Conservation (phyloP, 805 yeast species). For the Candida nonsorbophila region DNA sequence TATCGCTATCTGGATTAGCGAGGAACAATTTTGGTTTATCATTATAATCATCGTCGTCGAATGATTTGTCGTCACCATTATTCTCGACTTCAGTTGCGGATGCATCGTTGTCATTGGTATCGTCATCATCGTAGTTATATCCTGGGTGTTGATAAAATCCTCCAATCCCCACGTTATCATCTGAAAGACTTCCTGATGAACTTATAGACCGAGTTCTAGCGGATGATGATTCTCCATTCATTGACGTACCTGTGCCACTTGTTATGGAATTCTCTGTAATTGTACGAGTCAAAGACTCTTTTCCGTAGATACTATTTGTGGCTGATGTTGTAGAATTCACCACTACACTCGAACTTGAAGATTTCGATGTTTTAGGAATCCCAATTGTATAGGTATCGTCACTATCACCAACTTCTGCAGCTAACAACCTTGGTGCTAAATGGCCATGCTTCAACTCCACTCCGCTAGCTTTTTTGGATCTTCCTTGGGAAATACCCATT, state of each 20-base stretch:
- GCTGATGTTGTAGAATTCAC: conserved; percentile 3
- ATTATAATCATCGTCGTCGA: conserved; percentile 21
- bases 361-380: conserved; percentile 1
- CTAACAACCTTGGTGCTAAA: conserved; percentile 60
- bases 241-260: conserved; percentile 10
- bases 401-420: conserved; percentile 69
- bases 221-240: conserved; percentile 9
- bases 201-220: conserved; percentile 5
- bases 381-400: conserved; percentile 23
- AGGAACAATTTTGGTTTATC: conserved; percentile 44
- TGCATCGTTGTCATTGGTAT: conserved; percentile 8
- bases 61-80: conserved; percentile 6
- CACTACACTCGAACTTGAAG: conserved; percentile 3
- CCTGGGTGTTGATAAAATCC: conserved; percentile 41
- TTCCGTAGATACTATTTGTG: conserved; percentile 14
- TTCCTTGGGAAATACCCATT: conserved; percentile 16
- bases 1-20: conserved; percentile 55
- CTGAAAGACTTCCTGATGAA: conserved; percentile 11
- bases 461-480: conserved; percentile 34
- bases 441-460: conserved; percentile 60
- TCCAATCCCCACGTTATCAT: conserved; percentile 9
- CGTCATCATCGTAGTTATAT: conserved; percentile 23
- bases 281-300: conserved; percentile 25
- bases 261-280: conserved; percentile 15
- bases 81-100: conserved; percentile 7